Conservation (phyloP, 176 grass and related monocot species). For the Eleusine indica region DNA sequence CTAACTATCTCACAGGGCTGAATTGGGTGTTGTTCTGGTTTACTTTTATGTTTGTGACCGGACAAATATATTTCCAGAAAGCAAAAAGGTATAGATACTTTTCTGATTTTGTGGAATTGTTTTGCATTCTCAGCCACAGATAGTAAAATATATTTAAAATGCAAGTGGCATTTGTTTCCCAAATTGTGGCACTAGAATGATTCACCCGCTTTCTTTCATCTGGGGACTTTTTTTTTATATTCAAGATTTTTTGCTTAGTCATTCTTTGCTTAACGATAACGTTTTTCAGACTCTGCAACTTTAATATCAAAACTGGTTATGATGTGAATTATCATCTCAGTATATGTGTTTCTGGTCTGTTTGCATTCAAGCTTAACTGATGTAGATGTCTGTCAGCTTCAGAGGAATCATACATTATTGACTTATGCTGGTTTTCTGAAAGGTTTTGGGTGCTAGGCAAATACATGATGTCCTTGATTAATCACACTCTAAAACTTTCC, state of each 20-base stretch:
- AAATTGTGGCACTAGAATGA: not conserved
- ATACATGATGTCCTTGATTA: not conserved
- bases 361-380: not conserved
- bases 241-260: not conserved
- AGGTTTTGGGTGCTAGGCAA: not conserved
- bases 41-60: slow-evolving; percentile 84
- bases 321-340: not conserved
- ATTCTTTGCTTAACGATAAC: not conserved
- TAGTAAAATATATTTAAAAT: not conserved
- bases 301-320: not conserved
- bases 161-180: not conserved
- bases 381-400: not conserved
- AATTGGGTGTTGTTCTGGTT: slow-evolving; percentile 66
- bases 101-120: not conserved
- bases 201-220: not conserved
- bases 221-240: not conserved
- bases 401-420: not conserved
- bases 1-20: slow-evolving; percentile 50
- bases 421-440: not conserved
- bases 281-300: not conserved
- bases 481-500: not conserved
- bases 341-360: not conserved
- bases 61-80: slow-evolving; percentile 76
- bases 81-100: slow-evolving; percentile 55
- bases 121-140: not conserved